A percentile compares a stretch with the other conserved stretches of the same genome.
Conservation (phyloP, 768 basidiomycete genomes). For the Phaeolepiota aurea region DNA sequence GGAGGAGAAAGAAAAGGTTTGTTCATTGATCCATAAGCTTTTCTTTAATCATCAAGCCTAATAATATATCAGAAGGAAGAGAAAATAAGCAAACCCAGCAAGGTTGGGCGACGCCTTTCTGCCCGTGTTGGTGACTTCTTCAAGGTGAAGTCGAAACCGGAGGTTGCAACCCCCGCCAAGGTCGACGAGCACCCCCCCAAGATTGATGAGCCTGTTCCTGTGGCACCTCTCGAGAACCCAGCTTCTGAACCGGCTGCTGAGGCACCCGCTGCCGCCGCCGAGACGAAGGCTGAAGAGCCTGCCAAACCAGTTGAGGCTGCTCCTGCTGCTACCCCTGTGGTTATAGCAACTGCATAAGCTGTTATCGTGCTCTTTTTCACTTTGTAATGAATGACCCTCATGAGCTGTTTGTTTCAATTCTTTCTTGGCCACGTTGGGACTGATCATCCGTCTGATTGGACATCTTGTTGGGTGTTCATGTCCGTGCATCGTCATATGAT, state of each 20-base stretch:
- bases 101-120: constrained; percentile 79
- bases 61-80: constrained; percentile 28
- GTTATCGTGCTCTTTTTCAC: constrained; percentile 13
- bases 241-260: constrained; percentile 38
- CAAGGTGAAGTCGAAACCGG: constrained; percentile 62
- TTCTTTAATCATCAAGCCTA: not conserved
- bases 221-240: constrained; percentile 81
- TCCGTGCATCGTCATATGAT: too few relatives aligned
- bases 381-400: constrained; percentile 39
- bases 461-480: too few relatives aligned
- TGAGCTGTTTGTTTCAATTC: constrained; percentile 21
- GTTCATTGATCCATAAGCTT: not conserved
- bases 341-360: constrained; percentile 76
- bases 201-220: constrained; percentile 75
- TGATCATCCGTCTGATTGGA: constrained; percentile 11
- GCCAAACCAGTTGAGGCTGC: constrained; percentile 33
- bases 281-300: constrained; percentile 31
- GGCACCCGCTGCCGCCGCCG: constrained; percentile 17
- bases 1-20: constrained; percentile 49
- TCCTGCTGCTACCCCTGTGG: constrained; percentile 53
- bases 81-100: constrained; percentile 40
- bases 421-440: too few relatives aligned
- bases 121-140: constrained; percentile 78
- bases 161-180: constrained; percentile 64
- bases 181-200: constrained; percentile 85